These are phyloP conservation scores for Artemisia argyi DNA, from an alignment of 129 eudicot genomes.

Conservation along the genomic window DNA sequence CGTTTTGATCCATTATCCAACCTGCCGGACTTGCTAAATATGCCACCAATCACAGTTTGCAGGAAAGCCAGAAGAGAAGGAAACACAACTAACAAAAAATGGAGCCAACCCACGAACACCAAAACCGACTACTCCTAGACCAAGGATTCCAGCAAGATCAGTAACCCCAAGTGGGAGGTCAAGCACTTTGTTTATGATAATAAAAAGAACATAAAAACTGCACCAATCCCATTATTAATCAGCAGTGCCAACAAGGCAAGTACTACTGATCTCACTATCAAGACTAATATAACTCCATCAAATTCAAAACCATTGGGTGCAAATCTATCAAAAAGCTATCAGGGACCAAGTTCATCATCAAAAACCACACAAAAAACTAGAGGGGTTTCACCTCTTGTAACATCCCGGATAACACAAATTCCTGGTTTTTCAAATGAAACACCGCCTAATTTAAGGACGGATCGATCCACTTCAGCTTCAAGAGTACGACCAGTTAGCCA, in stretches of 20 bases:
- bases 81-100: constrained; percentile 19
- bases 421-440: constrained; percentile 48
- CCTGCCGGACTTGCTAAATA: neutral
- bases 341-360: constrained; percentile 21
- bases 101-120: constrained; percentile 21
- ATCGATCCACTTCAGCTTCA: constrained; percentile 49
- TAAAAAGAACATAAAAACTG: constrained; percentile 59
- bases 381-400: constrained; percentile 56
- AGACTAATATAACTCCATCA: constrained; percentile 16
- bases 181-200: constrained; percentile 34
- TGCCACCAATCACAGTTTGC: constrained; percentile 54
- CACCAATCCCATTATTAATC: constrained; percentile 35
- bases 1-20: neutral
- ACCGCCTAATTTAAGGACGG: constrained; percentile 50
- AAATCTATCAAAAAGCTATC: constrained; percentile 45
- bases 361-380: constrained; percentile 41
- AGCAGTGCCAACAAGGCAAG: constrained; percentile 29
- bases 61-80: constrained; percentile 46
- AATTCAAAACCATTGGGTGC: constrained; percentile 28
- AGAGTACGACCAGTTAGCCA: constrained; percentile 38
- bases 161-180: constrained; percentile 53
- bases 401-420: constrained; percentile 34
- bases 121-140: constrained; percentile 45
- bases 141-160: constrained; percentile 46
- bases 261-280: constrained; percentile 20